Evolutionary conservation across 2,329 filamentous ascomycete species (phyloP).

Genomic region (Colletotrichum euphorbiae): DNA sequence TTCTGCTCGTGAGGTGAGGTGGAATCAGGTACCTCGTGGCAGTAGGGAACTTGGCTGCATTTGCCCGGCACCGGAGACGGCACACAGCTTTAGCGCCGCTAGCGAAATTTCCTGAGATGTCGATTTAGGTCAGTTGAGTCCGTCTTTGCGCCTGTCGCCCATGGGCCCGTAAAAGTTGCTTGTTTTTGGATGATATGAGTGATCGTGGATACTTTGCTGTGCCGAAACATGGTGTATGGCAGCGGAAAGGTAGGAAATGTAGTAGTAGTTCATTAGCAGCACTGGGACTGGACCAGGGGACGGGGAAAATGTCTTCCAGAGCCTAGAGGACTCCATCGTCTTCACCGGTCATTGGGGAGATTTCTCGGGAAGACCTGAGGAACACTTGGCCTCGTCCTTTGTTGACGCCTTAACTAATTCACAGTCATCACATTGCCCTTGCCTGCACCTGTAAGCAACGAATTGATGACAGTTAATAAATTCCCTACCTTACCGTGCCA

Average conservation of each 20-base stretch:
- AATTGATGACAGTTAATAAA: conserved; percentile 15
- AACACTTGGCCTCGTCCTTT: background rate
- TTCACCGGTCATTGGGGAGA: conserved; percentile 17
- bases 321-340: conserved; percentile 1
- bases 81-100: background rate
- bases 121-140: background rate
- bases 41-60: conserved; percentile 7
- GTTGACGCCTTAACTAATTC: background rate
- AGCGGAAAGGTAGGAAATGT: background rate
- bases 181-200: background rate
- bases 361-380: conserved; percentile 30
- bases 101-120: background rate
- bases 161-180: background rate
- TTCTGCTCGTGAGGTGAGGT: background rate
- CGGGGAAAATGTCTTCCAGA: background rate
- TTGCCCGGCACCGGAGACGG: background rate
- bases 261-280: conserved; percentile 5
- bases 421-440: background rate
- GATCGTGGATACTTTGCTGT: background rate
- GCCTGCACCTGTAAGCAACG: conserved; percentile 16
- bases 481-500: background rate
- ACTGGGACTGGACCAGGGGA: background rate
- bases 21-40: conserved; percentile 19
- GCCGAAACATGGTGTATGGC: background rate
- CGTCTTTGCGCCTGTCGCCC: conserved; percentile 6